Conservation (phyloP, 2,329 filamentous ascomycete species). For the Colletotrichum sp. region DNA sequence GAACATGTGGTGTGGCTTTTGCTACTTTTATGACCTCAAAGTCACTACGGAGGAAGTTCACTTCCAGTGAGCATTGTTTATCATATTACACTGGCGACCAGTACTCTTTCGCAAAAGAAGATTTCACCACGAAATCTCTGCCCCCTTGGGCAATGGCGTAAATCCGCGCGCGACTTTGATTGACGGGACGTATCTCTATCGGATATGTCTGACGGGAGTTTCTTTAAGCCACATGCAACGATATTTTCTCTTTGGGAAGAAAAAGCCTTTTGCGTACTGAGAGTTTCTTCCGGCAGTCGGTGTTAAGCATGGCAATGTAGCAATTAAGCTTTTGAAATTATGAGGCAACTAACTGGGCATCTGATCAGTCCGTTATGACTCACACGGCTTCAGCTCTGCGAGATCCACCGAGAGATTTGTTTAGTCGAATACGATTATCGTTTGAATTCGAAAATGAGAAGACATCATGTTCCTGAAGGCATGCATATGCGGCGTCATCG, state of each 20-base stretch:
- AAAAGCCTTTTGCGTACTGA: neutral
- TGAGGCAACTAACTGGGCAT: neutral
- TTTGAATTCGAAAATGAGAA: neutral
- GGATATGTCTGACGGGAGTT: neutral
- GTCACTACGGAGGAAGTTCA: neutral
- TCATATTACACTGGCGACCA: neutral
- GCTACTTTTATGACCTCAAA: neutral
- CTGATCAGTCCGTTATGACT: neutral
- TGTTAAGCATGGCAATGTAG: neutral
- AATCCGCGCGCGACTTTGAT: neutral
- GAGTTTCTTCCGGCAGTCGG: neutral
- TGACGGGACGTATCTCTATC: neutral
- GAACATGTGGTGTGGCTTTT: neutral
- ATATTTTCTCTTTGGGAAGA: neutral
- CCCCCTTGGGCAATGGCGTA: neutral
- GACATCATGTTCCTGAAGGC: neutral
- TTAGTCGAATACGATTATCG: neutral
- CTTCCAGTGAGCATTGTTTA: neutral
- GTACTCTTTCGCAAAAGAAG: neutral
- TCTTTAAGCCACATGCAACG: neutral
- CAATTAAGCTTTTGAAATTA: neutral
- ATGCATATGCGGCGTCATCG: neutral
- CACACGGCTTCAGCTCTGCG: neutral
- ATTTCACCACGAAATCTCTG: neutral
- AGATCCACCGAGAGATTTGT: neutral